These are phyloP conservation scores for Stromatinia cepivora DNA, from an alignment of 2,329 filamentous ascomycete species.

Conservation along the genomic window DNA sequence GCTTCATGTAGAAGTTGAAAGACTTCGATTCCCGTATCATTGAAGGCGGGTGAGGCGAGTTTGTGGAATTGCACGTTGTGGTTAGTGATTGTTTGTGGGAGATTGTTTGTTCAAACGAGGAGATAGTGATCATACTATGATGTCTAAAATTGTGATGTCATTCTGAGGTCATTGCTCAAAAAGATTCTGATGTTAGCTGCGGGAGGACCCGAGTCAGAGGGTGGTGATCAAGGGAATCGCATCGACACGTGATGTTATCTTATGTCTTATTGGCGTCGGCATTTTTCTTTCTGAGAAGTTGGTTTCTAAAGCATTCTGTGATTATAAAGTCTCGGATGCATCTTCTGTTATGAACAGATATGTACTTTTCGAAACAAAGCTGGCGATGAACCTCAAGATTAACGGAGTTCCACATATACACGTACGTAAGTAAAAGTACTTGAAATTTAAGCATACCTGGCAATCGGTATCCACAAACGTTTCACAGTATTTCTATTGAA, in stretches of 20 bases:
- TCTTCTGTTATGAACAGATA: neutral
- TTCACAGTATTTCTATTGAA: neutral
- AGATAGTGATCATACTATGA: neutral
- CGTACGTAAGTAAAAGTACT: neutral
- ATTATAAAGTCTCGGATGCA: neutral
- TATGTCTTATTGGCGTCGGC: no score
- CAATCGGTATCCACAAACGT: neutral
- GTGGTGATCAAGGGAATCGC: neutral
- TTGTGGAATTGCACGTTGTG: neutral
- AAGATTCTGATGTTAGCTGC: neutral
- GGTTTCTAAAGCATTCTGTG: neutral
- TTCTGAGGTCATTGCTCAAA: neutral
- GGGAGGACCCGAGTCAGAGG: slow-evolving; percentile 3
- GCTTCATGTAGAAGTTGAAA: no score
- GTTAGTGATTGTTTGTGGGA: neutral
- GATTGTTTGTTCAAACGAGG: neutral
- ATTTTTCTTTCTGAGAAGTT: no score
- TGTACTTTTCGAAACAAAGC: neutral
- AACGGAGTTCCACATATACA: neutral
- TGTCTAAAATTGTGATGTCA: neutral
- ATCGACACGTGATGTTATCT: neutral
- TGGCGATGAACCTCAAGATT: neutral
- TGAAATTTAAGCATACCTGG: neutral
- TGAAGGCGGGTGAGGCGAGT: neutral
- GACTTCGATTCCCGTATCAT: neutral